Percentiles rank a stretch among this genome's conserved stretches.
Evolutionary conservation across 305 asterid genomes (phyloP).

Genomic region (Solanum hybrid): DNA sequence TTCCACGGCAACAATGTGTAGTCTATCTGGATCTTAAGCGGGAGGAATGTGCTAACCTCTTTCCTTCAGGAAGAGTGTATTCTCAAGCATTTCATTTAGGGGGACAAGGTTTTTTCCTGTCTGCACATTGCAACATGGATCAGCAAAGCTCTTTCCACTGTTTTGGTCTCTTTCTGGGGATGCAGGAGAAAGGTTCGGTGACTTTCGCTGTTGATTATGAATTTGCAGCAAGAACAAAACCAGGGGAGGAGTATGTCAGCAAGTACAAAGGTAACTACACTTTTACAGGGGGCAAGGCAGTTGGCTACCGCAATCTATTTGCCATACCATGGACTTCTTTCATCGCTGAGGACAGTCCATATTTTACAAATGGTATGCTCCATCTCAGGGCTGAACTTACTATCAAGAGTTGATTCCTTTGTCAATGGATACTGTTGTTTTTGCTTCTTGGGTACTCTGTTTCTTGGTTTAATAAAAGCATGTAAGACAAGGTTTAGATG

Average conservation of each 20-base stretch:
- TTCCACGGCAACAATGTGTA: constrained; percentile 81
- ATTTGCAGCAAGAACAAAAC: constrained; percentile 81
- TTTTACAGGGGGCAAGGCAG: constrained; percentile 88
- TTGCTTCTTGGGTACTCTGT: neutral
- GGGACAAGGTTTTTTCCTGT: constrained; percentile 87
- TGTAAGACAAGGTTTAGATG: neutral
- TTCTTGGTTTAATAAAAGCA: neutral
- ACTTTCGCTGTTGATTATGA: constrained; percentile 79
- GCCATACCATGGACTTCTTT: constrained; percentile 76
- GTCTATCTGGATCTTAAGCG: constrained; percentile 85
- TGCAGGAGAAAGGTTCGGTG: constrained; percentile 86
- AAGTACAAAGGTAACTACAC: constrained; percentile 85
- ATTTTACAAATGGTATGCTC: constrained; percentile 64
- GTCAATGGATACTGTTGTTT: neutral
- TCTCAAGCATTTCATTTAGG: constrained; percentile 94
- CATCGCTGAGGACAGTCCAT: constrained; percentile 77
- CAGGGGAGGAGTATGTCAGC: constrained; percentile 66
- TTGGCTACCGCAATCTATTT: constrained; percentile 77
- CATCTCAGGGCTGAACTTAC: constrained; percentile 92
- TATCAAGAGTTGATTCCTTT: constrained; percentile 33
- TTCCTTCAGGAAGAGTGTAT: constrained; percentile 76
- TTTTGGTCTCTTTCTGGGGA: constrained; percentile 90
- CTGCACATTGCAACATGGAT: constrained; percentile 95
- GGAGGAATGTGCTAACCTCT: constrained; percentile 59
- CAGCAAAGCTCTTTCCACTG: constrained; percentile 77